Percentiles rank a stretch among this genome's conserved stretches.
phyloP scores from a whole-genome alignment of 1,139 yeast genomes.

The Geotrichum citri-aurantii region DNA sequence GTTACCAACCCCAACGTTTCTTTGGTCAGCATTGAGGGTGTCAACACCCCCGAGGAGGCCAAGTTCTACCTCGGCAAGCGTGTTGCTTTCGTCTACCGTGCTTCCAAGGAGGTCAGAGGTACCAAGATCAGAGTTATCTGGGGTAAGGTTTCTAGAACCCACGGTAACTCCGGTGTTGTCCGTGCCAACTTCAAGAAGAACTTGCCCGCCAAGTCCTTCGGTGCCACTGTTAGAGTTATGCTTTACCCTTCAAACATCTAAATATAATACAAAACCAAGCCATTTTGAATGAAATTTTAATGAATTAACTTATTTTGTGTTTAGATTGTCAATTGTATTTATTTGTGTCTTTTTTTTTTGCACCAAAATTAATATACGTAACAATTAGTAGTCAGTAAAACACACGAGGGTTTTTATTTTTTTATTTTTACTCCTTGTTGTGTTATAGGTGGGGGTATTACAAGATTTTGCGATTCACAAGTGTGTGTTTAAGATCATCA shows the following conservation, averaged over 20 bases:
- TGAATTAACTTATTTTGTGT: not conserved
- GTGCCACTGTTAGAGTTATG: constrained; percentile 99
- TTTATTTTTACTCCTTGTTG: too few species aligned
- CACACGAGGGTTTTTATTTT: not conserved
- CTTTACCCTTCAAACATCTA: constrained; percentile 99
- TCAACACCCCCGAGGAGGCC: constrained; percentile 84
- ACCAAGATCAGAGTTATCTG: constrained; percentile 99
- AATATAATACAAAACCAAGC: constrained; percentile 29
- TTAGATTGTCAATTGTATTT: not conserved
- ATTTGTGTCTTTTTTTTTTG: not conserved
- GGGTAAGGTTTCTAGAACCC: constrained; percentile 93
- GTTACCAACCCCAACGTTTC: constrained; percentile 98
- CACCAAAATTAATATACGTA: not conserved
- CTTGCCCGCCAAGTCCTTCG: constrained; percentile 99
- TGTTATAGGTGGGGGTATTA: not conserved
- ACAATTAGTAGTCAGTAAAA: not conserved
- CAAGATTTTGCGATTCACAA: not conserved
- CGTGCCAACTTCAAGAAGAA: constrained; percentile 99
- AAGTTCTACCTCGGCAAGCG: constrained; percentile 99
- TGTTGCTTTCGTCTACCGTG: constrained; percentile 99
- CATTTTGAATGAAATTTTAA: not conserved
- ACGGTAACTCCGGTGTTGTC: constrained; percentile 97
- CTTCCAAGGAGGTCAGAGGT: constrained; percentile 96
- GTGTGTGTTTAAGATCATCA: not conserved
- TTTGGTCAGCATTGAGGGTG: constrained; percentile 95